Conservation (phyloP, 2,329 filamentous ascomycete species). For the Epichloe gansuensis region DNA sequence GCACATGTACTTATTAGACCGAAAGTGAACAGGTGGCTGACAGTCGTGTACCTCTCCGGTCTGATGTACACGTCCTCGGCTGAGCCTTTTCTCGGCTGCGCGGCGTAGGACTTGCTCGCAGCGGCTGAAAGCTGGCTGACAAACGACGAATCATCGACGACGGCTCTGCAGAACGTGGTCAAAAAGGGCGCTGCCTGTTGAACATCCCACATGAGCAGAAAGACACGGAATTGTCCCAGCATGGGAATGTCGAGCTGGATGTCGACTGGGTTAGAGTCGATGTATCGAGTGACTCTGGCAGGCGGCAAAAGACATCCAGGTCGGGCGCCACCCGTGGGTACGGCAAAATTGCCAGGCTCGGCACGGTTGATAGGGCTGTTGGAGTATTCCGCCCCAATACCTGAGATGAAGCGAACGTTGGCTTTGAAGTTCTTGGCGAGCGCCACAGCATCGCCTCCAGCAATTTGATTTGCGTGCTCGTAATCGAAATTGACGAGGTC, state of each 20-base stretch:
- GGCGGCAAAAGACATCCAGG: conserved; percentile 48
- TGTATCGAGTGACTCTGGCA: conserved; percentile 58
- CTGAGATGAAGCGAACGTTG: conserved; percentile 62
- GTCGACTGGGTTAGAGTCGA: conserved; percentile 68
- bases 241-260: conserved; percentile 67
- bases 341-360: conserved; percentile 21
- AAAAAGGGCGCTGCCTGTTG: conserved; percentile 44
- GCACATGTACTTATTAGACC: conserved; percentile 48
- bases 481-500: conserved; percentile 48
- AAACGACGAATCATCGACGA: conserved; percentile 39
- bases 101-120: conserved; percentile 48
- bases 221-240: conserved; percentile 64
- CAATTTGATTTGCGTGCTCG: conserved; percentile 43
- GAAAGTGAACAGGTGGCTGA: conserved; percentile 58
- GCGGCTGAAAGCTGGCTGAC: conserved; percentile 46
- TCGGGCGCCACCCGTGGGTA: conserved; percentile 34
- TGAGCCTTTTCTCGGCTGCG: conserved; percentile 42
- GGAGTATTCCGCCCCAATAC: conserved; percentile 51
- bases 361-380: conserved; percentile 37
- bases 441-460: conserved; percentile 47
- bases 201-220: conserved; percentile 55
- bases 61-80: conserved; percentile 53
- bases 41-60: conserved; percentile 54
- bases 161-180: conserved; percentile 40
- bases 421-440: conserved; percentile 56